A percentile compares a stretch with the other conserved stretches of the same genome.
These are phyloP conservation scores for Apiospora aurea DNA, from an alignment of 2,329 filamentous ascomycete species.

Conservation along the genomic window DNA sequence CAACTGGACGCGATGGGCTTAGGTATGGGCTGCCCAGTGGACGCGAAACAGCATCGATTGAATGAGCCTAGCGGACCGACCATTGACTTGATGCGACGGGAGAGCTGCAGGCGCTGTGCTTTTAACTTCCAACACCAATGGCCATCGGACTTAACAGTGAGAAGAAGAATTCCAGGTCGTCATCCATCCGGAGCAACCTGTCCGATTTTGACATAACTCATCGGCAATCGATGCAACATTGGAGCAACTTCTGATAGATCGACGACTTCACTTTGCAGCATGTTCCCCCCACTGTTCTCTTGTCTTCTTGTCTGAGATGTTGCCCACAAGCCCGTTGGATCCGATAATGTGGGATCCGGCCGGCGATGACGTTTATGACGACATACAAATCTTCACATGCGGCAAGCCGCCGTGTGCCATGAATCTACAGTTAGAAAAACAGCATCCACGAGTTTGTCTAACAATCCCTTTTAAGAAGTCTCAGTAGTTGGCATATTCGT, in stretches of 20 bases:
- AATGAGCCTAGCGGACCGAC: neutral
- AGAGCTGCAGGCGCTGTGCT: neutral
- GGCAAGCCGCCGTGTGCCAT: neutral
- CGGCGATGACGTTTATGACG: constrained; percentile 23
- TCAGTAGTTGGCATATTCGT: neutral
- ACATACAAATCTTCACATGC: constrained; percentile 7
- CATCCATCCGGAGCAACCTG: constrained; percentile 13
- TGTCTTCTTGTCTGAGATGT: constrained; percentile 5
- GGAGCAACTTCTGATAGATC: neutral
- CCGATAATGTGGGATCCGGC: constrained; percentile 8
- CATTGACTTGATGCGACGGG: neutral
- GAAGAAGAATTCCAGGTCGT: neutral
- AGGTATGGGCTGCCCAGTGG: neutral
- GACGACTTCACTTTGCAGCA: constrained; percentile 4
- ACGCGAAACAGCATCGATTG: neutral
- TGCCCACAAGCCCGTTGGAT: constrained; percentile 13
- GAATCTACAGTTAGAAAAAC: neutral
- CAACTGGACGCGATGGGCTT: no score
- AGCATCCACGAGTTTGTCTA: neutral
- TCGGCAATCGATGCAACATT: neutral
- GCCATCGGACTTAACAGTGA: neutral
- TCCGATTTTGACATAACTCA: neutral
- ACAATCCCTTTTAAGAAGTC: neutral
- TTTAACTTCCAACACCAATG: neutral
- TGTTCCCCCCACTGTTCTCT: neutral